Conservation (phyloP, 495 filamentous ascomycete species). For the Schizothecium vesticola region DNA sequence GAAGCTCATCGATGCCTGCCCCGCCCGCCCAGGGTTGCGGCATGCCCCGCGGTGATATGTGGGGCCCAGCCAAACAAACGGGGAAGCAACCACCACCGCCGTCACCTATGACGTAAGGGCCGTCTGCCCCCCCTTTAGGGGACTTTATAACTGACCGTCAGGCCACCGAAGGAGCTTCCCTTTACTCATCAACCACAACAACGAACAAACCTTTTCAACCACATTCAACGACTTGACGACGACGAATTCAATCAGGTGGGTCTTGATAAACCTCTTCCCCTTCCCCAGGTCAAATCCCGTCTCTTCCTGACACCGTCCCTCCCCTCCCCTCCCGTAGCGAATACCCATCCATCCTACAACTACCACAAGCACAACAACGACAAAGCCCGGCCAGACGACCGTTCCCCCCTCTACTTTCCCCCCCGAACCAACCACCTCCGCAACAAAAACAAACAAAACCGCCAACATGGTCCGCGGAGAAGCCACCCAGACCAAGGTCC, state of each 20-base stretch:
- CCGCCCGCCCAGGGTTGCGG: not conserved
- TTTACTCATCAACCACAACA: not conserved
- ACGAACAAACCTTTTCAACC: not conserved
- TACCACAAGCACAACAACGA: not conserved
- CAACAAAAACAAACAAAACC: constrained; percentile 16
- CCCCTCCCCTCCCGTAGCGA: not conserved
- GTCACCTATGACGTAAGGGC: constrained; percentile 26
- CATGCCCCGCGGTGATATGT: constrained; percentile 5
- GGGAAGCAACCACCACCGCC: constrained; percentile 15
- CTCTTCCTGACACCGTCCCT: not conserved
- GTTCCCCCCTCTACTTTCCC: not conserved
- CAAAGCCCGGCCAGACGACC: not conserved
- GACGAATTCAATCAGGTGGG: not conserved
- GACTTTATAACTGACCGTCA: constrained; percentile 1
- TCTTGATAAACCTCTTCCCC: not conserved
- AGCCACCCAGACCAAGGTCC: constrained; percentile 67
- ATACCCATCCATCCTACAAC: not conserved
- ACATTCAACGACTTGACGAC: not conserved
- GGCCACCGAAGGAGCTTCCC: constrained; percentile 1
- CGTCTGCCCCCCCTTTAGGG: not conserved
- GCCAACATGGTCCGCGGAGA: constrained; percentile 75
- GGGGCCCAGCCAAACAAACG: not conserved
- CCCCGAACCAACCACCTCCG: not conserved
- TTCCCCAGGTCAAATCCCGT: too few relatives aligned
- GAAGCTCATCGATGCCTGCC: constrained; percentile 3